Conservation (phyloP, 2,329 filamentous ascomycete species). For the Pseudogymnoascus sp. region DNA sequence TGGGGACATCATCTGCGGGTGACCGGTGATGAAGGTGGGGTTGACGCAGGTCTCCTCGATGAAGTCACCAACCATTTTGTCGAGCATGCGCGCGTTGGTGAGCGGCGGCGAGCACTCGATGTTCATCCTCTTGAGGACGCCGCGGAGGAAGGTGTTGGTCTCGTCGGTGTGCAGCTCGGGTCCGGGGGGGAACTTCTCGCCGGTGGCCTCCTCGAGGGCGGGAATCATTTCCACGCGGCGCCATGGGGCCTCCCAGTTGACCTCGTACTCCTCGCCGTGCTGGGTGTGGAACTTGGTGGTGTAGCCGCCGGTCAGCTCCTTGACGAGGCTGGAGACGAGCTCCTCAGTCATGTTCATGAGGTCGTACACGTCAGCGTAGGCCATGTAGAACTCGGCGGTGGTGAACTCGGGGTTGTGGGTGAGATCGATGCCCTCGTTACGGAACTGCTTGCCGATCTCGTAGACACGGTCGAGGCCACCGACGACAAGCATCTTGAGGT, state of each 20-base stretch:
- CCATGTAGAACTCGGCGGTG: conserved; percentile 94
- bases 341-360: conserved; percentile 89
- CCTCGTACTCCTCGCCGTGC: conserved; percentile 74
- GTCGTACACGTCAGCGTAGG: conserved; percentile 86
- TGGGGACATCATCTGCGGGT: conserved; percentile 85
- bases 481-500: conserved; percentile 93
- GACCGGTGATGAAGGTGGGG: conserved; percentile 85
- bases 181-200: conserved; percentile 87
- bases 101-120: conserved; percentile 84
- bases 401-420: conserved; percentile 99
- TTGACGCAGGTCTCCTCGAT: conserved; percentile 92
- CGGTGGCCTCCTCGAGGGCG: conserved; percentile 78
- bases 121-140: conserved; percentile 78
- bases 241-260: conserved; percentile 97
- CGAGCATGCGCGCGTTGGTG: conserved; percentile 93
- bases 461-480: conserved; percentile 93
- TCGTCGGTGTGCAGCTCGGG: conserved; percentile 83
- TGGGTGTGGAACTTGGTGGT: conserved; percentile 81
- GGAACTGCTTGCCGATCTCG: conserved; percentile 90
- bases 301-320: conserved; percentile 79
- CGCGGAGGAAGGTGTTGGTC: conserved; percentile 80
- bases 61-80: conserved; percentile 89
- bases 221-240: conserved; percentile 92
- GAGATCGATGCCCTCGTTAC: conserved; percentile 84
- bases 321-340: conserved; percentile 81